Evolutionary conservation across 768 basidiomycete genomes (phyloP).

Genomic region (Hydnum rufescens): DNA sequence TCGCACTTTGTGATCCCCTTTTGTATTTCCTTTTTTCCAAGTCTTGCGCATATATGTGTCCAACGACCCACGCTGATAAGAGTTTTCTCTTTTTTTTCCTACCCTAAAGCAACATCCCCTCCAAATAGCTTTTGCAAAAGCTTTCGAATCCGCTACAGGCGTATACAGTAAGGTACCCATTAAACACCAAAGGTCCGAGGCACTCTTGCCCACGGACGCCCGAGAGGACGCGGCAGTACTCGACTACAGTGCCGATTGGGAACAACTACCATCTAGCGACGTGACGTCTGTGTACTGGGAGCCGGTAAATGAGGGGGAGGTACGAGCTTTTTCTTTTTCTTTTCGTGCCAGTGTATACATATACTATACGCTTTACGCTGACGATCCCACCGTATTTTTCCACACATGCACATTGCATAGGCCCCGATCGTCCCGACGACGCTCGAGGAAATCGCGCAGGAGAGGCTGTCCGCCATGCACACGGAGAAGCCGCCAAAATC

Average conservation of each 20-base stretch:
- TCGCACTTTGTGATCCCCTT: too few species aligned
- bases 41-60: too few species aligned
- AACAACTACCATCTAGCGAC: neutral
- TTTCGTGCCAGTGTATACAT: slow-evolving; percentile 19
- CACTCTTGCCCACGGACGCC: neutral
- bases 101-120: slow-evolving; percentile 26
- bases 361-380: too few species aligned
- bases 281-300: slow-evolving; percentile 43
- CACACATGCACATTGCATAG: neutral
- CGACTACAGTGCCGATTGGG: slow-evolving; percentile 29
- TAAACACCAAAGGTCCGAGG: neutral
- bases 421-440: neutral
- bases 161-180: slow-evolving; percentile 20
- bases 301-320: slow-evolving; percentile 48
- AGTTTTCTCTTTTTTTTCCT: too few species aligned
- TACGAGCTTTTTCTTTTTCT: too few species aligned
- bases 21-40: too few species aligned
- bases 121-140: slow-evolving; percentile 59
- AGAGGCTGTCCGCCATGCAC: neutral
- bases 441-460: slow-evolving; percentile 1
- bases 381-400: too few species aligned
- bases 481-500: neutral
- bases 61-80: too few species aligned
- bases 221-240: slow-evolving; percentile 36
- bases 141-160: slow-evolving; percentile 66